phyloP scores from a whole-genome alignment of 2,329 filamentous ascomycete species.

The Blastomyces parvus region DNA sequence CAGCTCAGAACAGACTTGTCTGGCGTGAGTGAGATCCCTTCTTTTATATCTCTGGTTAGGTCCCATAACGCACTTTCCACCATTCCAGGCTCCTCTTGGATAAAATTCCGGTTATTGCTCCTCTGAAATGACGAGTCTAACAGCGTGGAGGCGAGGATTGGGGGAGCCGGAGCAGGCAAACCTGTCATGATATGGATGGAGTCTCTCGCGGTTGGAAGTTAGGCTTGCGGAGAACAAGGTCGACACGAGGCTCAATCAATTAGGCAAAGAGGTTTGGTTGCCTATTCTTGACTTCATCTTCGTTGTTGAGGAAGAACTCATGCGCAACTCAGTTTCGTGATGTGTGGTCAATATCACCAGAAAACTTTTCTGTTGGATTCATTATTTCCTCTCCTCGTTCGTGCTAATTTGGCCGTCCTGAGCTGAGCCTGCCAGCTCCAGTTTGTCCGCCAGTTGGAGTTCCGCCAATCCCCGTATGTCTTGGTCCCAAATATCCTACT shows the following conservation, averaged over 20 bases:
- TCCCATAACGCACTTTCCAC: conserved; percentile 2
- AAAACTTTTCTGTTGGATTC: too few relatives aligned
- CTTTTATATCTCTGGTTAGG: conserved; percentile 8
- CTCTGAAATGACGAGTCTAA: conserved; percentile 4
- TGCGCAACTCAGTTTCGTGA: background rate
- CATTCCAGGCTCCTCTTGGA: background rate
- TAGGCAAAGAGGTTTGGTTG: background rate
- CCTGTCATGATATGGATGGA: background rate
- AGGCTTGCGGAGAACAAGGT: background rate
- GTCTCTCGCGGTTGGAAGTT: background rate
- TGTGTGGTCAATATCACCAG: background rate
- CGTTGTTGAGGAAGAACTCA: background rate
- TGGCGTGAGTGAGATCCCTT: conserved; percentile 4
- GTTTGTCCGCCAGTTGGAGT: background rate
- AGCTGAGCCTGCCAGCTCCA: background rate
- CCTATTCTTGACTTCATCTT: background rate
- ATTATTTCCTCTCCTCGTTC: too few relatives aligned
- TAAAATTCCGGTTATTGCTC: background rate
- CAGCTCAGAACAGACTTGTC: conserved; percentile 11
- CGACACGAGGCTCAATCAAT: background rate
- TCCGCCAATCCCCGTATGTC: background rate
- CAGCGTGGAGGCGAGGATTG: conserved; percentile 15
- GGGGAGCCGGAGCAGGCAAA: conserved; percentile 5
- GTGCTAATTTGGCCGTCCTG: background rate
- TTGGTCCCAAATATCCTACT: background rate